Percentiles rank a stretch among this genome's conserved stretches.
phyloP scores from a whole-genome alignment of 768 basidiomycete genomes.

The Lactarius evosmus region DNA sequence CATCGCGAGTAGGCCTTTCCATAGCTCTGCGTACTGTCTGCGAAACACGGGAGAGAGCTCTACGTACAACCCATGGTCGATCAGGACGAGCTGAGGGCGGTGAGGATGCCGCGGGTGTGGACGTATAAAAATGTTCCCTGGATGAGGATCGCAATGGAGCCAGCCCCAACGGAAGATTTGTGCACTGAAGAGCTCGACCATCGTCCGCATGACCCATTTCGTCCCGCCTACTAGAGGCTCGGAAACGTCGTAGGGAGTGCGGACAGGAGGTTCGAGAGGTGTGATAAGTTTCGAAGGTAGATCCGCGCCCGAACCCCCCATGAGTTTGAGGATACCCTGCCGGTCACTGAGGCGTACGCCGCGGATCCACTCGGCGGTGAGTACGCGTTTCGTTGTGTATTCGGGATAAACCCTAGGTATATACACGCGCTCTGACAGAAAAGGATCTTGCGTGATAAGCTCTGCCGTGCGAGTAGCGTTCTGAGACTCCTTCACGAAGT shows the following conservation, averaged over 20 bases:
- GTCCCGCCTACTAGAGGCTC: constrained; percentile 54
- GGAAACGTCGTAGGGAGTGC: not conserved
- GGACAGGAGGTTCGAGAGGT: constrained; percentile 18
- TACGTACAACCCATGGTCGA: constrained; percentile 93
- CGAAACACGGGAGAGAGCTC: constrained; percentile 62
- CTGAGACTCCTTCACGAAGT: constrained; percentile 74
- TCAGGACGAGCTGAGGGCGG: constrained; percentile 66
- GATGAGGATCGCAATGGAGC: constrained; percentile 76
- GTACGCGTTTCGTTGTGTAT: constrained; percentile 71
- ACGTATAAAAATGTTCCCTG: constrained; percentile 75
- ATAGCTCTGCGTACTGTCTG: constrained; percentile 72
- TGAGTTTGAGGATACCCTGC: constrained; percentile 50
- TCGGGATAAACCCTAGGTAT: constrained; percentile 74
- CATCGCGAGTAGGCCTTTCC: constrained; percentile 60
- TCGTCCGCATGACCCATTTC: constrained; percentile 71
- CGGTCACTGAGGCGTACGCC: constrained; percentile 70
- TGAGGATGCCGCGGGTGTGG: constrained; percentile 47
- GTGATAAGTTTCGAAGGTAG: constrained; percentile 14
- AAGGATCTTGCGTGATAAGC: constrained; percentile 67
- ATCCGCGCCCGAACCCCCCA: constrained; percentile 46
- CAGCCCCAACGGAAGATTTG: constrained; percentile 93
- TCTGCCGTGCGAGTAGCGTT: constrained; percentile 71
- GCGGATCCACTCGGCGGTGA: constrained; percentile 84
- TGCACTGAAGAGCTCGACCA: constrained; percentile 83
- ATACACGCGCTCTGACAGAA: constrained; percentile 65